Evolutionary conservation across 495 filamentous ascomycete genomes (phyloP), one percentile per base, ranked within the genome.

Genomic region (Hamigera avellanea): DNA sequence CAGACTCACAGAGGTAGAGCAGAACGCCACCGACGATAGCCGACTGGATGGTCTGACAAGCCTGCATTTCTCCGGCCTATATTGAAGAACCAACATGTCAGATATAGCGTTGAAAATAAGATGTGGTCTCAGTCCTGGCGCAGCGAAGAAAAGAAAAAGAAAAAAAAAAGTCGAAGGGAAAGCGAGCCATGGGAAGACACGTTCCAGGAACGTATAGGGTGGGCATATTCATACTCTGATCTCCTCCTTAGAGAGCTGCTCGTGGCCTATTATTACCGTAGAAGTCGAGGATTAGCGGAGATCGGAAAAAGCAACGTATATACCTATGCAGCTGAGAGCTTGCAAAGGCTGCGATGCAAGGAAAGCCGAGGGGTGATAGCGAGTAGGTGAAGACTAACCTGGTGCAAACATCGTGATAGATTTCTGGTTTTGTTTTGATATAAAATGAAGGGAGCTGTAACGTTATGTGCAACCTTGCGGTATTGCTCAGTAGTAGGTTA

Each of bases 1-100:
- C n/a, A n/a, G n/a, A 59, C 81, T 46, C 76, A 95, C 87, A 88
- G 34, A 95, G 63, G 62, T 95, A 95, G 41, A 95, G 73, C 19
- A 80, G 41, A 46, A 82, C 56, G 41, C 77, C 73, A 33, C 73
- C 69, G 23, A 70, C 69, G 38, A 84, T 44, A 44, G 75, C 75
- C 32, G 61, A 67, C 52, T 76, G 72, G 49, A 87, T 52, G 32
- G 77, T 83, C 53, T 70, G 66, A 50, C 54, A 64, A 27, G 87
- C 84, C 61, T 84, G 75, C 33, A 66, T 60, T 66, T 91, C 85
- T 52, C 73, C 74, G 30, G 70, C 71, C 64, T 76, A 32, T 28
- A 32, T 3, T 28, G 25, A 36, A 29, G 9, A 33, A 16, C 26
- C 8, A 29, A 34, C n/a, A 38, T 14, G 38, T 43, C 28, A 32